Evolutionary conservation across 768 basidiomycete genomes (phyloP), one percentile per base, ranked within the genome.

Genomic region (Boletus rubescentipes): DNA sequence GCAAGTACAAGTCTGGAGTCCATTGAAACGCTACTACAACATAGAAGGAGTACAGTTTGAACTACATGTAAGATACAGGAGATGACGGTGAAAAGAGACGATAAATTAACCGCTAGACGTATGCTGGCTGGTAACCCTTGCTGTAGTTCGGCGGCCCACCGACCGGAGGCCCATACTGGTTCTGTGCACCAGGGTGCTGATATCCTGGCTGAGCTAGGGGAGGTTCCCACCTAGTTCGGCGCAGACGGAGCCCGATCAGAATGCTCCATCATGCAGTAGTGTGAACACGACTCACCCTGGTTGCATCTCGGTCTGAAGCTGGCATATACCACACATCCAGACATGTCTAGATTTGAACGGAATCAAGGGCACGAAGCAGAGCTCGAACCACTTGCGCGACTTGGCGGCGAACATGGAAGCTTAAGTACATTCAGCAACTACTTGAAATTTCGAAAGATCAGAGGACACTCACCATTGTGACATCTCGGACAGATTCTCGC

Each of bases 301-400:
- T 61, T 78, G 77, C 61, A 77, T 73, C 3, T 77, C 76, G 10
- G 79, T 75, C 54, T 74, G 77, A 78, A 87, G 86, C 52, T 85
- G 82, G 64, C 89, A 91, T 54, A 85, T 87, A 21, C 75, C 75
- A 68, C 89, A 91, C 53, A 85, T 64, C 85, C 88, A 89, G 46
- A 91, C 71, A 49, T 79, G 80, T 49, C 79, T 79, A 44, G 79
- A 79, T 21, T 69, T 78, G 61, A 89, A 72, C 2, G 89, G 89
- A 39, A 91, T 68, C 51, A 91, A 70, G 21, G 86, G 89, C 14
- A 91, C 76, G 68, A 82, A 87, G 73, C 85, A 90, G 41, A 91
- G 65, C 68, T 89, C 86, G 64, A 91, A 86, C 89, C 87, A 90
- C 35, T 72, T 80, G 50, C 83, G 82, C 32, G 78, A 77, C 67